Evolutionary conservation across 495 filamentous ascomycete species (phyloP).

Genomic region (Lentithecium fluviatile): DNA sequence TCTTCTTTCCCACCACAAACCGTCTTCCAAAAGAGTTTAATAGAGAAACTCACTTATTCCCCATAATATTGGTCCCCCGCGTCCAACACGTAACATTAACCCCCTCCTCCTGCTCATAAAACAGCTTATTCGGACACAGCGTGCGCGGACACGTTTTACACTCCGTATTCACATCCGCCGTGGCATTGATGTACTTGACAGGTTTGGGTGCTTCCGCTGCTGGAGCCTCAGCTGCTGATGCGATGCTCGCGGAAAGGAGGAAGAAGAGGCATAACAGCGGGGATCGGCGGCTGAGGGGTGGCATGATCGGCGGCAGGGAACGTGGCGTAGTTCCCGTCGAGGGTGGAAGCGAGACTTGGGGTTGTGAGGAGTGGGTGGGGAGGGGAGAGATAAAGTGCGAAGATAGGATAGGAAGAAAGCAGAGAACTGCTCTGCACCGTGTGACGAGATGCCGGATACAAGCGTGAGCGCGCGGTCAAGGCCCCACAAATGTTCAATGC

Average conservation of each 20-base stretch:
- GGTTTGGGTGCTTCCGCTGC: too few relatives aligned
- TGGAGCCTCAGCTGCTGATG: too few relatives aligned
- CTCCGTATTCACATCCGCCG: slow-evolving; percentile 30
- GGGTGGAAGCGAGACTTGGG: not conserved
- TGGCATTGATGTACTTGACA: slow-evolving; percentile 19
- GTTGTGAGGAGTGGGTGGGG: not conserved
- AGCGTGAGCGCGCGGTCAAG: not conserved
- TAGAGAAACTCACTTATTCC: slow-evolving; percentile 18
- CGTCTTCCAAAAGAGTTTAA: not conserved
- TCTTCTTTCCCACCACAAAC: too few relatives aligned
- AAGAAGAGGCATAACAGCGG: slow-evolving; percentile 6
- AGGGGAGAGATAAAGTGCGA: not conserved
- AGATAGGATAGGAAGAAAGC: not conserved
- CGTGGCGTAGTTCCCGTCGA: not conserved
- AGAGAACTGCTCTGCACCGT: not conserved
- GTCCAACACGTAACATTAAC: slow-evolving; percentile 35
- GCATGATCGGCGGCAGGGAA: slow-evolving; percentile 2
- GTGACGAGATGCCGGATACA: not conserved
- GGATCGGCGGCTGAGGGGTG: not conserved
- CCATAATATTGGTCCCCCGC: slow-evolving; percentile 28
- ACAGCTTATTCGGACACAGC: slow-evolving; percentile 27
- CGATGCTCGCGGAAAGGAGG: not conserved
- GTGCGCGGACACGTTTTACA: slow-evolving; percentile 34
- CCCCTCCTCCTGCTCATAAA: slow-evolving; percentile 11
- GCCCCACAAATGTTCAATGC: not conserved